Conservation (phyloP, 139 green algal species). For the Tetratostichococcus sp. region DNA sequence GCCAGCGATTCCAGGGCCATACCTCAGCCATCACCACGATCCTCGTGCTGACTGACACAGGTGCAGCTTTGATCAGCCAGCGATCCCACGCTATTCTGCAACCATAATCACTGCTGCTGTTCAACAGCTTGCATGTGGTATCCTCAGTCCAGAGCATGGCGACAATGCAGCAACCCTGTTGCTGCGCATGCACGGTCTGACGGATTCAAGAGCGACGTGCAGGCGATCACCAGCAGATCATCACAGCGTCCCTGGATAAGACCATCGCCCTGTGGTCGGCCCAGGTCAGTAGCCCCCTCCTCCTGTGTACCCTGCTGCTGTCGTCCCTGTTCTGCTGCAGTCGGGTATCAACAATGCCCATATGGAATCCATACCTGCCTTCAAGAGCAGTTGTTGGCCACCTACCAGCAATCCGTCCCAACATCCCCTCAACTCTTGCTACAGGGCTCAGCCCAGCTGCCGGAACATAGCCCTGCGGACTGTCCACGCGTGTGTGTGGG, state of each 20-base stretch:
- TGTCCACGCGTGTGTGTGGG: neutral
- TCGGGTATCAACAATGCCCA: too few species aligned
- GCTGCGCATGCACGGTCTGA: neutral
- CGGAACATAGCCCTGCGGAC: neutral
- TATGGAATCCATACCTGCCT: too few species aligned
- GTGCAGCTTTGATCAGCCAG: neutral
- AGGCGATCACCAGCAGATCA: slow-evolving; percentile 38
- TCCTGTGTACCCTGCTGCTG: too few species aligned
- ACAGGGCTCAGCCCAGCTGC: neutral
- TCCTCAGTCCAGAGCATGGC: neutral
- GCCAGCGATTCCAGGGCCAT: slow-evolving; percentile 44
- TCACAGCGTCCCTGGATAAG: slow-evolving; percentile 59
- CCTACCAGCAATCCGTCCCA: too few species aligned
- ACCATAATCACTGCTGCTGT: neutral
- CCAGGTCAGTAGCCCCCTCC: slow-evolving; percentile 2
- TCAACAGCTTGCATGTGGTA: neutral
- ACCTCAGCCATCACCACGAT: slow-evolving; percentile 23
- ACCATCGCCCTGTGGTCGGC: slow-evolving; percentile 45
- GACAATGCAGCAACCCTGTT: too few species aligned
- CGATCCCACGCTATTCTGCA: neutral
- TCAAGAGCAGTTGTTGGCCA: too few species aligned
- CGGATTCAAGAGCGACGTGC: neutral
- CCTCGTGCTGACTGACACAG: slow-evolving; percentile 37
- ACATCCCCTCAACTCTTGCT: neutral
- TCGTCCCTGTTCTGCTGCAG: too few species aligned